Base-by-base conservation (phyloP, 1,284 basidiomycete genomes). In the Trichosporon faecale region DNA sequence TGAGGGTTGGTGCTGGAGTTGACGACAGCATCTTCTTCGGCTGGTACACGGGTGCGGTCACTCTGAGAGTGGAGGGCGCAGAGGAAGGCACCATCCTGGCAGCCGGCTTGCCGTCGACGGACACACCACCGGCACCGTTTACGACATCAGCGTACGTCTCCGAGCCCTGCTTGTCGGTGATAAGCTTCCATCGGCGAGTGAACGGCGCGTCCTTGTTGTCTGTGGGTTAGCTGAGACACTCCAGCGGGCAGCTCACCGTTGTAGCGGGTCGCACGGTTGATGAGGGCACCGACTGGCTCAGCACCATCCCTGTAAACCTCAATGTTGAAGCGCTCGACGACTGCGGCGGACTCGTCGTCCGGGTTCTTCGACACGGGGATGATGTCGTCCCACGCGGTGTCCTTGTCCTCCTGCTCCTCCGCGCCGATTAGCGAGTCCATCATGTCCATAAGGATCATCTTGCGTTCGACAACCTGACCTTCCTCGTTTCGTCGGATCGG, bases 61-160 rank as follows among this genome's bases (percentile, higher is more conserved):
- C 57, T 27, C 27, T 33, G 27, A 27, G 27, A 12, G 8, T 8
- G 4, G 66, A 31, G 16, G 57, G 57, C 57, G 57, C 57, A 9
- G 57, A 31, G 18, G 57, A 31, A n/a, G 57, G 57, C 57, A 61
- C 57, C 29, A 33, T 61, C 29, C 18, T 14, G 16, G 27, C 27
- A 12, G 57, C 57, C 16, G 57, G 57, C 16, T 33, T 61, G 16
- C 71, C 70, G 31, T 73, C 74, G 25, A 77, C 66, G 1, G 71
- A 68, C 0, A 79, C 74, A 0, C 80, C 78, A 8, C 85, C 85
- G n/a, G 85, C 82, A 0, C 93, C 93, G 76, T 96, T 92, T 70
- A 96, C 92, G 69, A 96, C 87, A 68, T 93, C 89, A 1, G 88
- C 86, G 67, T 90, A 87, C 5, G 85, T 85, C 44, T 90, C 82